A percentile compares a stretch with the other conserved stretches of the same genome.
phyloP scores from a whole-genome alignment of 1,284 basidiomycete species.

The Leccinum pachyderme region DNA sequence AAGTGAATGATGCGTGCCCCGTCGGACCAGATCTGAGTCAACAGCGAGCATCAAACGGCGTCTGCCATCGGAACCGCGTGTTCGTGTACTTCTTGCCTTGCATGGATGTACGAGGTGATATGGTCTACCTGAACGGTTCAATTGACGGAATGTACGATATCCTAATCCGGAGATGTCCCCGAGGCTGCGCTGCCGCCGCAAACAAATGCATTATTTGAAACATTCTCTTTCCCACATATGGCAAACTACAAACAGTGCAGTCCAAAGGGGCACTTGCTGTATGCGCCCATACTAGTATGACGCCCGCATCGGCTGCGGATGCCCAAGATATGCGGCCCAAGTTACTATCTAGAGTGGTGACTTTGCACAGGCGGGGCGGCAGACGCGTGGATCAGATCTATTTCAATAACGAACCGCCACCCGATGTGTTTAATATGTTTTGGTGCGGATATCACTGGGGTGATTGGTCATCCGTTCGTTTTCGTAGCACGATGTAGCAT shows the following conservation, averaged over 20 bases:
- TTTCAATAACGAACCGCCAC: background rate
- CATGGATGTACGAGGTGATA: background rate
- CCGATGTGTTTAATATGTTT: background rate
- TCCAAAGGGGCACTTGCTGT: slow-evolving; percentile 21
- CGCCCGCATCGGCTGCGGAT: background rate
- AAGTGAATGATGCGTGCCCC: slow-evolving; percentile 10
- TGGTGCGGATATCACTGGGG: background rate
- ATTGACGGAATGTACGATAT: background rate
- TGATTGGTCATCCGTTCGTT: background rate
- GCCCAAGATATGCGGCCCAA: background rate
- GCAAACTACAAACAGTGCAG: slow-evolving; percentile 3
- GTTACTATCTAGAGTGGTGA: background rate
- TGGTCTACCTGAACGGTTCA: background rate
- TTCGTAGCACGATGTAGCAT: background rate
- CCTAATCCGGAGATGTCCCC: slow-evolving; percentile 5
- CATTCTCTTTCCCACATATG: background rate
- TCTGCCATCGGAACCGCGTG: slow-evolving; percentile 8
- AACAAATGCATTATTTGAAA: background rate
- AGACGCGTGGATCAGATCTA: background rate
- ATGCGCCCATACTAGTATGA: background rate
- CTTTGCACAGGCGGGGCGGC: background rate
- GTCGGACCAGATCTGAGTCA: slow-evolving; percentile 2
- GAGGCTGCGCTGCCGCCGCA: slow-evolving; percentile 6
- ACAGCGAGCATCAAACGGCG: background rate
- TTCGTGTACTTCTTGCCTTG: slow-evolving; percentile 19